These are phyloP conservation scores for Triticum urartu DNA, from an alignment of 176 grass and related monocot genomes.

Conservation along the genomic window DNA sequence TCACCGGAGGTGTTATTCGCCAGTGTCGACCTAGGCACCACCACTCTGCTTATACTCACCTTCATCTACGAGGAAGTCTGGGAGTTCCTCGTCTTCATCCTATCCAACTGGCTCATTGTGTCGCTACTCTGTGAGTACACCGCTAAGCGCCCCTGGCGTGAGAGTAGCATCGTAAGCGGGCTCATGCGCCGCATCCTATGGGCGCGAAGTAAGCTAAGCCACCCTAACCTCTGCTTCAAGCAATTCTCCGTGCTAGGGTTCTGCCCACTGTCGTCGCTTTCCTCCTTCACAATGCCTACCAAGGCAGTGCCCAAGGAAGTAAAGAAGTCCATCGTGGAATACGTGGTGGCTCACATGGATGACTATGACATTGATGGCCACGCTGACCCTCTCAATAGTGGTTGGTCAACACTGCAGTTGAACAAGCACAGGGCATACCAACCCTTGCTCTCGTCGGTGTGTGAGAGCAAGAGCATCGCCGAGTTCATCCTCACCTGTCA, in stretches of 20 bases:
- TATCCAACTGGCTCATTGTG: conserved; percentile 26
- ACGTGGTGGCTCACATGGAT: fast-evolving
- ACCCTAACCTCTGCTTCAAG: neutral
- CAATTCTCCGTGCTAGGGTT: neutral
- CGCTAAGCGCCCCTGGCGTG: neutral
- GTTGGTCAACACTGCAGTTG: neutral
- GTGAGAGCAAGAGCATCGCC: neutral
- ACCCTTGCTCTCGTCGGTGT: neutral
- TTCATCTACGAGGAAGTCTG: neutral
- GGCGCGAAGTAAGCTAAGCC: neutral
- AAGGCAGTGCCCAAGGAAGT: neutral
- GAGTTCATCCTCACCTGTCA: conserved; percentile 3
- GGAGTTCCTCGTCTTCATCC: conserved; percentile 10
- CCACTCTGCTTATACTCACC: neutral
- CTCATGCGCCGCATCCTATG: neutral
- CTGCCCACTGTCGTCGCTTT: neutral
- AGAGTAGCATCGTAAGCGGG: too few species aligned
- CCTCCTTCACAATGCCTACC: too few species aligned
- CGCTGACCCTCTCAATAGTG: neutral
- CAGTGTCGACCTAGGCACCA: neutral
- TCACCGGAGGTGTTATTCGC: neutral
- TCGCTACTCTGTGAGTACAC: neutral
- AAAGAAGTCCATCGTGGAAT: neutral
- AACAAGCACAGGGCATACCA: neutral
- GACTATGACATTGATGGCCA: neutral